These are phyloP conservation scores for Colletotrichum shisoi DNA, from an alignment of 2,329 filamentous ascomycete species.

Conservation along the genomic window DNA sequence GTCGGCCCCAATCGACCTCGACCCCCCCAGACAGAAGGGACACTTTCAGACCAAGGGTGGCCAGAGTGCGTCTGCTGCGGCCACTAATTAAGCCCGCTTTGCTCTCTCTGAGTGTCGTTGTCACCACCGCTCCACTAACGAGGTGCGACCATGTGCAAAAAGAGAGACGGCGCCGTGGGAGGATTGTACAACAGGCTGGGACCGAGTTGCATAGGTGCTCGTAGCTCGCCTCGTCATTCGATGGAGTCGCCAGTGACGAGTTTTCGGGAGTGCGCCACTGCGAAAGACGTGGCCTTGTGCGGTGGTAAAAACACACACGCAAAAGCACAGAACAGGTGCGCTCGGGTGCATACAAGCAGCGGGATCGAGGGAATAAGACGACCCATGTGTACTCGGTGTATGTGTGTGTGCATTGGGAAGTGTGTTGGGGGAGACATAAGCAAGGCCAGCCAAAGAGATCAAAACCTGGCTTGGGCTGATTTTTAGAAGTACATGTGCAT, in stretches of 20 bases:
- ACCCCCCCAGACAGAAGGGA: not conserved
- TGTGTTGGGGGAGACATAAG: conserved; percentile 2
- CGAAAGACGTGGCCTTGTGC: conserved; percentile 29
- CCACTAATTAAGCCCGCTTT: conserved; percentile 12
- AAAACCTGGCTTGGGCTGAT: not conserved
- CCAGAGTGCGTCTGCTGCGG: conserved; percentile 3
- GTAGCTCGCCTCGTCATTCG: conserved; percentile 17
- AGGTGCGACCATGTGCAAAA: not conserved
- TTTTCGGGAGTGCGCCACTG: conserved; percentile 16
- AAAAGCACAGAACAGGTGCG: conserved; percentile 21
- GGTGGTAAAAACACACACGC: conserved; percentile 14
- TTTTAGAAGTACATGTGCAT: not conserved
- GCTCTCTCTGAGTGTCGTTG: not conserved
- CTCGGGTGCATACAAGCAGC: conserved; percentile 23
- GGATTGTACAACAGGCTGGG: conserved; percentile 15
- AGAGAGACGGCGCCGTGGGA: conserved; percentile 9
- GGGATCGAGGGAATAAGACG: not conserved
- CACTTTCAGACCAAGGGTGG: conserved; percentile 12
- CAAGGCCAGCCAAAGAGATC: conserved; percentile 3
- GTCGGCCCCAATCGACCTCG: conserved; percentile 12
- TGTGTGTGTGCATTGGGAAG: not conserved
- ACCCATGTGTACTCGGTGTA: too few species aligned
- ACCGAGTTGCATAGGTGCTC: conserved; percentile 8
- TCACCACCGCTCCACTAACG: conserved; percentile 4
- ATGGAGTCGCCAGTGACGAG: conserved; percentile 17